Evolutionary conservation across 2,329 filamentous ascomycete genomes (phyloP).

Genomic region (Exophiala sp.): DNA sequence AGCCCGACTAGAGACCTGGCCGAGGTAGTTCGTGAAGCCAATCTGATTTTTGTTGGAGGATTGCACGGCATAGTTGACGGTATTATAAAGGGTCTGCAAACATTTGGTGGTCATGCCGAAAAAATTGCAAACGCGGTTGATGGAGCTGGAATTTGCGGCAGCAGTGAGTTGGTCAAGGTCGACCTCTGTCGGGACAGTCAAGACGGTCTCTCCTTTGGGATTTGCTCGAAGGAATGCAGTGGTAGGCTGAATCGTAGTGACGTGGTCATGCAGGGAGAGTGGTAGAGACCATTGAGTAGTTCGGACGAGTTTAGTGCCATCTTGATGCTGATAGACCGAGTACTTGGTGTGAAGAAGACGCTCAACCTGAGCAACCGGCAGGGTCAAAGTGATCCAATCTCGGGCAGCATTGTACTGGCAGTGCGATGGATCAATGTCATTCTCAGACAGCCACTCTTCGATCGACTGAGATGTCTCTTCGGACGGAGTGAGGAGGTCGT

Average conservation of each 20-base stretch:
- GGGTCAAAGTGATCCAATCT: conserved; percentile 52
- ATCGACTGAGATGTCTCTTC: conserved; percentile 49
- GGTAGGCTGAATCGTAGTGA: conserved; percentile 57
- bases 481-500: conserved; percentile 49
- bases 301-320: conserved; percentile 49
- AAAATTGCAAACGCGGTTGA: conserved; percentile 46
- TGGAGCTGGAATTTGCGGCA: conserved; percentile 24
- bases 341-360: conserved; percentile 50
- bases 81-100: conserved; percentile 50
- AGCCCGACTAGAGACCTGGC: conserved; percentile 45
- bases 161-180: conserved; percentile 20
- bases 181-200: conserved; percentile 32
- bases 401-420: conserved; percentile 48
- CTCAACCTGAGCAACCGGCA: conserved; percentile 50
- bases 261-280: conserved; percentile 51
- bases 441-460: conserved; percentile 51
- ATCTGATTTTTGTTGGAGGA: conserved; percentile 40
- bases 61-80: conserved; percentile 48
- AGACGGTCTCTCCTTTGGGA: conserved; percentile 21
- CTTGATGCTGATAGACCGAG: conserved; percentile 48
- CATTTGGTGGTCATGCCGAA: conserved; percentile 50
- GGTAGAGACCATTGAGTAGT: conserved; percentile 55
- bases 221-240: conserved; percentile 51
- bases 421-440: conserved; percentile 43
- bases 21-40: conserved; percentile 45